Base-by-base conservation (phyloP, 2,329 filamentous ascomycete genomes). In the Emydomyces testavorans region DNA sequence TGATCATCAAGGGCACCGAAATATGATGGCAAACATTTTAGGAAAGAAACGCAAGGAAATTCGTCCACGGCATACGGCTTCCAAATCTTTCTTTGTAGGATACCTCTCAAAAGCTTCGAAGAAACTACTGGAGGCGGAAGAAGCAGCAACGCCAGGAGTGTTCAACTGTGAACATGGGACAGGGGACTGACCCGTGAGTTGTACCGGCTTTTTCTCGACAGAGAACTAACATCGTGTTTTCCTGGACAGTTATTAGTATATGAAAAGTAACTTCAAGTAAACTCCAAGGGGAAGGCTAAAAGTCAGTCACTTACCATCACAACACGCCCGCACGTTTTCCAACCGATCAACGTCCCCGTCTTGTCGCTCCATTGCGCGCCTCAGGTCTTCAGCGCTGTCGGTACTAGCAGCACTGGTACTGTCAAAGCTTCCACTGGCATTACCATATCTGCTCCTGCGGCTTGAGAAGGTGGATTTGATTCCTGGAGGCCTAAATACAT, bases 261-360 rank as follows among this genome's bases (percentile, higher is more conserved):
- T 60, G 55, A 65, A 58, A 20, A 37, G 26, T 15, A 10, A 29
- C 26, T 29, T 29, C n/a, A n/a, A n/a, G n/a, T n/a, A n/a, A 6
- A 4, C n/a, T 4, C 4, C 28, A 36, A 13, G 10, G 15, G 42
- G 42, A 18, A n/a, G 44, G 8, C 34, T 15, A 45, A 16, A 46
- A 4, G 32, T 21, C 18, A 34, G 26, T n/a, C 35, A 71, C 82
- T 77, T 75, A 90, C 89, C 92, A 76, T 96, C 92, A 67, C 92
- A 98, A 70, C 92, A 98, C 51, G 90, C 89, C 62, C 92, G 77
- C 54, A 98, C 92, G 64, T 98, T 95, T 73, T 96, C 90, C 58
- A 96, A 74, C 53, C 82, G 76, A 61, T 89, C 85, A 21, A 82
- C 73, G 56, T 89, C 84, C 46, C 79, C 73, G 53, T 78, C 64